These are phyloP conservation scores for Daldinia vernicosa DNA, from an alignment of 495 filamentous ascomycete genomes.

Conservation along the genomic window DNA sequence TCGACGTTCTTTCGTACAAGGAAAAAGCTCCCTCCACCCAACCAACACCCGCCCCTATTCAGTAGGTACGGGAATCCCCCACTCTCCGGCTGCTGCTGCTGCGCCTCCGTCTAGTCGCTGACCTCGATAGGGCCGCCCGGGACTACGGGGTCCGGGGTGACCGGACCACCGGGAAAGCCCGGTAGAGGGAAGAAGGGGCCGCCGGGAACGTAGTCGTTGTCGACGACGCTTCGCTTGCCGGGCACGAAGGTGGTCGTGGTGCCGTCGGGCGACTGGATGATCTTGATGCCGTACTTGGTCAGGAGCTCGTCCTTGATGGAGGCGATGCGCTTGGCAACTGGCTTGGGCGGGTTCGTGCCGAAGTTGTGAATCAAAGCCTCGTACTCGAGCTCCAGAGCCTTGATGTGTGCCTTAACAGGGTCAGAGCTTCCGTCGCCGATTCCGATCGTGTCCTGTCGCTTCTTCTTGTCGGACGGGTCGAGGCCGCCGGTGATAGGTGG, in stretches of 20 bases:
- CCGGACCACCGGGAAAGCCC: constrained; percentile 39
- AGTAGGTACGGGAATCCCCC: neutral
- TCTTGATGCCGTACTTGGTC: constrained; percentile 50
- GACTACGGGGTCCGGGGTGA: constrained; percentile 45
- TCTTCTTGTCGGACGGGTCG: constrained; percentile 47
- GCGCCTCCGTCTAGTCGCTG: constrained; percentile 24
- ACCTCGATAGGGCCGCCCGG: constrained; percentile 45
- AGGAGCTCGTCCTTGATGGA: constrained; percentile 48
- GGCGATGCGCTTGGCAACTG: constrained; percentile 38
- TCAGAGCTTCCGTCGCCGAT: constrained; percentile 30
- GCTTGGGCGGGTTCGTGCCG: constrained; percentile 39
- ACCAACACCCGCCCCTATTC: neutral
- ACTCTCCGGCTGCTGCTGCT: neutral
- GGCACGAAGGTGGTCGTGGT: constrained; percentile 51
- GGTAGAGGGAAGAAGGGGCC: constrained; percentile 34
- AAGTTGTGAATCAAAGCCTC: constrained; percentile 39
- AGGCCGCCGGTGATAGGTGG: constrained; percentile 43
- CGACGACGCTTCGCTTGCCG: constrained; percentile 46
- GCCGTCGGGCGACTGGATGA: constrained; percentile 49
- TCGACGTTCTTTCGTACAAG: constrained; percentile 27
- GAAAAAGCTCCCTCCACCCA: constrained; percentile 25
- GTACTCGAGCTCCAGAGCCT: constrained; percentile 42
- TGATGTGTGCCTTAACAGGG: constrained; percentile 39
- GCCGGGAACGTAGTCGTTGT: constrained; percentile 40
- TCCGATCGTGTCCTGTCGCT: constrained; percentile 42